Conservation (phyloP, 345 rosid species). For the Aethionema arabicum region DNA sequence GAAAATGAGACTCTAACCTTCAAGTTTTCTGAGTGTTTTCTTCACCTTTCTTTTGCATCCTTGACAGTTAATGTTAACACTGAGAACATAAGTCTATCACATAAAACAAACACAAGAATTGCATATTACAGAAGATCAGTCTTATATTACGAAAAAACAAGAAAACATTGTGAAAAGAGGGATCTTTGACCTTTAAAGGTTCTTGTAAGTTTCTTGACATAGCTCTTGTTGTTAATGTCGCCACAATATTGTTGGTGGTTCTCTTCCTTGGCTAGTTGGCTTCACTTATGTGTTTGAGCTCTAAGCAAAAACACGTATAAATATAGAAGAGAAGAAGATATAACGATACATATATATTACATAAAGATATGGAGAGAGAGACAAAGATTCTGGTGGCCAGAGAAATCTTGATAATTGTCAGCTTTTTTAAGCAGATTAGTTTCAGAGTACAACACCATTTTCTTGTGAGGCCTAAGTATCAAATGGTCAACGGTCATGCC, state of each 20-base stretch:
- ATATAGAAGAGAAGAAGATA: conserved; percentile 12
- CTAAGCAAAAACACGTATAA: conserved; percentile 15
- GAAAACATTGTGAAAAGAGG: conserved; percentile 8
- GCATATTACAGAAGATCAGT: not conserved
- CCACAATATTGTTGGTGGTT: too few relatives aligned
- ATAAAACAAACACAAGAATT: conserved; percentile 1
- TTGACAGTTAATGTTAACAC: conserved; percentile 66
- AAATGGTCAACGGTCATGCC: conserved; percentile 35
- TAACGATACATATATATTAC: conserved; percentile 10
- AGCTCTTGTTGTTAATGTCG: conserved; percentile 29
- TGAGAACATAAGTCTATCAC: conserved; percentile 58
- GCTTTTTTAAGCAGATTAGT: conserved; percentile 28
- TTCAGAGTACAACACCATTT: conserved; percentile 29
- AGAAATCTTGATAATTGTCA: conserved; percentile 34
- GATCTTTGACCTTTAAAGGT: conserved; percentile 44
- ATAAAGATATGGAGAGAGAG: conserved; percentile 35
- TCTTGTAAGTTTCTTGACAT: conserved; percentile 44
- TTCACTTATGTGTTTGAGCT: conserved; percentile 17
- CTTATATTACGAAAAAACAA: not conserved
- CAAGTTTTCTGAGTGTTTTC: conserved; percentile 66
- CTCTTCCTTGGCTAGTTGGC: conserved; percentile 16
- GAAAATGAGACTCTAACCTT: conserved; percentile 40
- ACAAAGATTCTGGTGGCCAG: conserved; percentile 32
- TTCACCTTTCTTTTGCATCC: conserved; percentile 70
- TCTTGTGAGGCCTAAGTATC: conserved; percentile 35